Evolutionary conservation across 805 yeast genomes (phyloP).

Genomic region (Starmera pachycereana): DNA sequence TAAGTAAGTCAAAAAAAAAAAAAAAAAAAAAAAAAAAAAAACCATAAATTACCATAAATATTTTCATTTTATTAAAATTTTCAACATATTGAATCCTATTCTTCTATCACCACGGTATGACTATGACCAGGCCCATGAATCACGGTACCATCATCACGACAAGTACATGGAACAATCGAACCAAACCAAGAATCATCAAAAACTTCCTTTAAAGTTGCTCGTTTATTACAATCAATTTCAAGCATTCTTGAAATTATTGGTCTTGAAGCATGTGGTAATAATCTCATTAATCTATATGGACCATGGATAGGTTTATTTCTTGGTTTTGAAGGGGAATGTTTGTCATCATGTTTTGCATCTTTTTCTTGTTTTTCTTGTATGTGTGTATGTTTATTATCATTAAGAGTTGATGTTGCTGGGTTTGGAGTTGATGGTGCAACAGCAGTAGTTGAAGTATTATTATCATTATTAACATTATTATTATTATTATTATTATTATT

Average conservation of each 20-base stretch:
- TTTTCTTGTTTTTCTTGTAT: constrained; percentile 2
- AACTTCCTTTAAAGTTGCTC: constrained; percentile 62
- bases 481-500: too few species aligned
- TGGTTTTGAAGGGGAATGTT: neutral
- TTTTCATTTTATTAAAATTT: too few species aligned
- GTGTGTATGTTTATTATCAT: constrained; percentile 9
- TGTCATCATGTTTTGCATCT: constrained; percentile 28
- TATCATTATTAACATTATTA: too few species aligned
- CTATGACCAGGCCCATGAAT: constrained; percentile 37
- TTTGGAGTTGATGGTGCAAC: neutral
- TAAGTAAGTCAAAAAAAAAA: too few species aligned
- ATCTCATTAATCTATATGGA: constrained; percentile 71
- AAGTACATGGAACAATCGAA: constrained; percentile 53
- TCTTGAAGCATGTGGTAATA: constrained; percentile 75
- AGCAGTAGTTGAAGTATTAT: too few species aligned
- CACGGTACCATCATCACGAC: constrained; percentile 27
- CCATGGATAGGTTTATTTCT: constrained; percentile 46
- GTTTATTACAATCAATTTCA: constrained; percentile 43
- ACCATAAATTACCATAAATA: too few species aligned
- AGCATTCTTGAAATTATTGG: constrained; percentile 64
- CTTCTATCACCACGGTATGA: constrained; percentile 39
- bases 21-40: too few species aligned
- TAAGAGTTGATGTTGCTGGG: neutral
- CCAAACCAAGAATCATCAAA: constrained; percentile 62
- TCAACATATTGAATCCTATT: constrained; percentile 18